These are phyloP conservation scores for Pezizomycotina sp. DNA, from an alignment of 2,329 filamentous ascomycete species.

Conservation along the genomic window DNA sequence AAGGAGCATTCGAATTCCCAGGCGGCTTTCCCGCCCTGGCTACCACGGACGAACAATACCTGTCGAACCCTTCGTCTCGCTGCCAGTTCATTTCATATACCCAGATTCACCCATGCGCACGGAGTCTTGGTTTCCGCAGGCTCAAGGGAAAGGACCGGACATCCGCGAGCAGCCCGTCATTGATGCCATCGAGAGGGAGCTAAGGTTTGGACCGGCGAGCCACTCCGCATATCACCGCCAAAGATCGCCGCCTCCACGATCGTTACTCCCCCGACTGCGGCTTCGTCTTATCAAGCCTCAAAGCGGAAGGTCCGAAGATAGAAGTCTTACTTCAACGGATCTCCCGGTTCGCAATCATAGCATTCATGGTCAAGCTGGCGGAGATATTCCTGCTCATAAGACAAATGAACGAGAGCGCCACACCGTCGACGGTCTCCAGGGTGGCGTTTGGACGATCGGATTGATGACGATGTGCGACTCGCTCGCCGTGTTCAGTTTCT, in stretches of 20 bases:
- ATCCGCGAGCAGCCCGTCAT: slow-evolving; percentile 23
- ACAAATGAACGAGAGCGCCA: slow-evolving; percentile 50
- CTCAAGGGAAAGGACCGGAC: slow-evolving; percentile 13
- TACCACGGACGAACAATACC: slow-evolving; percentile 33
- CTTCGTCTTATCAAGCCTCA: slow-evolving; percentile 38
- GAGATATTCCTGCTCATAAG: slow-evolving; percentile 46
- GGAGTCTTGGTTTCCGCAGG: slow-evolving; percentile 7
- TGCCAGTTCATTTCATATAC: slow-evolving; percentile 84
- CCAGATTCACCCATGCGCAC: slow-evolving; percentile 46
- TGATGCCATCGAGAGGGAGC: slow-evolving; percentile 41
- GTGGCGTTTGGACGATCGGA: slow-evolving; percentile 48
- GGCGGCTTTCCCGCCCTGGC: slow-evolving; percentile 54
- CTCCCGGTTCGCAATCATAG: slow-evolving; percentile 43
- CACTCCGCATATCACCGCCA: slow-evolving; percentile 37
- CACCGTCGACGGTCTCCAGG: slow-evolving; percentile 49
- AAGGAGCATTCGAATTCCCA: slow-evolving; percentile 43
- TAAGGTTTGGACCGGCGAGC: slow-evolving; percentile 44
- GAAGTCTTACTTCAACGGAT: slow-evolving; percentile 42
- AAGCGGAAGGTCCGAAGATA: slow-evolving; percentile 48
- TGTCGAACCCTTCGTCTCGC: slow-evolving; percentile 47
- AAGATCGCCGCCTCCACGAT: slow-evolving; percentile 45
- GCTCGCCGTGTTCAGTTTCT: slow-evolving; percentile 24
- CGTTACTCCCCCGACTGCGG: slow-evolving; percentile 53
- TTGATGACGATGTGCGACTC: slow-evolving; percentile 49
- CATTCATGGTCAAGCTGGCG: slow-evolving; percentile 41